Conservation (phyloP, 2,329 filamentous ascomycete species). For the Calonectria montana region DNA sequence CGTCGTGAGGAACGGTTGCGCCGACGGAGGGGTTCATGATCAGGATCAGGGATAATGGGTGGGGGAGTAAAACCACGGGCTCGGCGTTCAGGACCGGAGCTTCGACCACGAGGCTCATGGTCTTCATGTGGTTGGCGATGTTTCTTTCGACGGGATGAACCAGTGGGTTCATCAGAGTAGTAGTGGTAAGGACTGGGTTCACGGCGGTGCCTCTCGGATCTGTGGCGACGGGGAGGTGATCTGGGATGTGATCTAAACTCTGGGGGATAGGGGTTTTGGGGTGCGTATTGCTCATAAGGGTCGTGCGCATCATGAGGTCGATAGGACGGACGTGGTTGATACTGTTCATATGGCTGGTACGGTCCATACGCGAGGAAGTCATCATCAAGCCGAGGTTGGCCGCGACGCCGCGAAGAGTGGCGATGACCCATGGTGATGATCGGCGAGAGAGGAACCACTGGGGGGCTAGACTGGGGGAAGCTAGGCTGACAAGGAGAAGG, state of each 20-base stretch:
- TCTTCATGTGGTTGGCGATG: conserved; percentile 25
- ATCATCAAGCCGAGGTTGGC: conserved; percentile 40
- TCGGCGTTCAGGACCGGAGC: conserved; percentile 29
- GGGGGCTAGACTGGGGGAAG: background rate
- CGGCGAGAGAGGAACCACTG: background rate
- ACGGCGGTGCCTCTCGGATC: conserved; percentile 36
- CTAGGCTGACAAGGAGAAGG: background rate
- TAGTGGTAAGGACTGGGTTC: conserved; percentile 29
- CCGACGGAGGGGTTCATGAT: conserved; percentile 34
- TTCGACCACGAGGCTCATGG: conserved; percentile 37
- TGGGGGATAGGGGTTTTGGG: conserved; percentile 25
- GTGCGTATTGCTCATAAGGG: conserved; percentile 31
- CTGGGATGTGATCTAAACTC: conserved; percentile 5
- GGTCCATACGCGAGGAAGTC: conserved; percentile 36
- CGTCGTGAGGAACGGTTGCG: conserved; percentile 31
- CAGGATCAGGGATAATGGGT: conserved; percentile 30
- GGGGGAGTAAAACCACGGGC: conserved; percentile 30
- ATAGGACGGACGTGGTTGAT: background rate
- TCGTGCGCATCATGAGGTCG: conserved; percentile 16
- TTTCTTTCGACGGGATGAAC: conserved; percentile 19
- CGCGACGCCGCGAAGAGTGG: conserved; percentile 37
- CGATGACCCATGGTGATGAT: conserved; percentile 39
- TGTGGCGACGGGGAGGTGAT: conserved; percentile 37
- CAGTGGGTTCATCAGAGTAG: conserved; percentile 30
- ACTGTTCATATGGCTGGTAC: background rate